A percentile compares a stretch with the other conserved stretches of the same genome.
Conservation (phyloP, 306 rosid species). For the Spatholobus suberectus region DNA sequence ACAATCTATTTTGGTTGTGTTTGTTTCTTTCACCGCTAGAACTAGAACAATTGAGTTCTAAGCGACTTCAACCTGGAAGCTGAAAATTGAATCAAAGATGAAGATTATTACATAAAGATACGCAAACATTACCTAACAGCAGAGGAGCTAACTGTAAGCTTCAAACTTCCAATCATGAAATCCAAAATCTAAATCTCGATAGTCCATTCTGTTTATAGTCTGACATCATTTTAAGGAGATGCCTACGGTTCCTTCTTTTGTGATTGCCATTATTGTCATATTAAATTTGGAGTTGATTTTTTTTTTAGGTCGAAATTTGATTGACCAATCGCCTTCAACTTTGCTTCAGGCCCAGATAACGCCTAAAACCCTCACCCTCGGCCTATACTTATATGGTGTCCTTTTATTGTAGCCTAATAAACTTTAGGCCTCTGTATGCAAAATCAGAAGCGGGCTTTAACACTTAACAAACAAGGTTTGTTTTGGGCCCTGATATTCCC, state of each 20-base stretch:
- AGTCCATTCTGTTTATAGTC: background rate
- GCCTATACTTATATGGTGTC: background rate
- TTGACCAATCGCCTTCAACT: background rate
- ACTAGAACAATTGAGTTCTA: slow-evolving; percentile 26
- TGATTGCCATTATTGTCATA: background rate
- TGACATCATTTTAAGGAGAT: background rate
- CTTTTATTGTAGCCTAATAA: background rate
- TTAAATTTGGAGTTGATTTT: background rate
- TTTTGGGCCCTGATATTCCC: no score
- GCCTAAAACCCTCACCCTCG: background rate
- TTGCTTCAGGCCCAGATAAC: background rate
- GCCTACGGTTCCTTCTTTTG: background rate
- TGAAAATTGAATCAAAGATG: slow-evolving; percentile 3
- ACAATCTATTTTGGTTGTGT: slow-evolving; percentile 19
- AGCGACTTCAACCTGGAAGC: slow-evolving; percentile 17
- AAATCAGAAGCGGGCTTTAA: no score
- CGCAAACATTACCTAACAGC: slow-evolving; percentile 12
- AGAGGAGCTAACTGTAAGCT: background rate
- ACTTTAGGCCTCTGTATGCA: background rate
- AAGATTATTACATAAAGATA: background rate
- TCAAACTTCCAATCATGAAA: background rate
- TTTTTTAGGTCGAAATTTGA: background rate
- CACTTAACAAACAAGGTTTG: no score
- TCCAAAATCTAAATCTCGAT: background rate
- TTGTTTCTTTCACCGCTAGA: slow-evolving; percentile 3